A percentile compares a stretch with the other conserved stretches of the same genome.
Evolutionary conservation across 2,329 filamentous ascomycete species (phyloP).

Genomic region (Tolypocladium paradoxum): DNA sequence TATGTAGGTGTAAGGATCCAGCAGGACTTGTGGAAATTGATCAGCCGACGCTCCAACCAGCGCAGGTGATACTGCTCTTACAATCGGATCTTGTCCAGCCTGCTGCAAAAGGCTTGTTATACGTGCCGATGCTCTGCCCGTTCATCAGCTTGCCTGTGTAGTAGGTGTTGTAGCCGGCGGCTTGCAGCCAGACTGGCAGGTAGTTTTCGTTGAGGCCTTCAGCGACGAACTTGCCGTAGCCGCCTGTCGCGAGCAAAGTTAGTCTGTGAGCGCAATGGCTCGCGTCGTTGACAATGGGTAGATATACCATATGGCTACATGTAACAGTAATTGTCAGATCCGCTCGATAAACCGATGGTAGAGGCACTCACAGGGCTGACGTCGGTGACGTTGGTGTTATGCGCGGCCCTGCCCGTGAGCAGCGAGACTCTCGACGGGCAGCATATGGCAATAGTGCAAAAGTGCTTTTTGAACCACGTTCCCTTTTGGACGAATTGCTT

Average conservation of each 20-base stretch:
- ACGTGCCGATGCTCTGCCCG: constrained; percentile 48
- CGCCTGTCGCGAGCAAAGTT: constrained; percentile 13
- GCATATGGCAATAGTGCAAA: constrained; percentile 55
- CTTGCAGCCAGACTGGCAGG: constrained; percentile 60
- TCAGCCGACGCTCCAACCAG: neutral
- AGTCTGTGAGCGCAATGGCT: neutral
- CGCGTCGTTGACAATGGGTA: too few relatives aligned
- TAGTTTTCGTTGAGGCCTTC: constrained; percentile 58
- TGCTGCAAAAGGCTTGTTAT: constrained; percentile 42
- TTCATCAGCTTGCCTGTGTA: constrained; percentile 69
- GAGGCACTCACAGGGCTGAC: constrained; percentile 30
- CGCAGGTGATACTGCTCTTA: neutral
- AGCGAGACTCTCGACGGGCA: constrained; percentile 57
- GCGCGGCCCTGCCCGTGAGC: constrained; percentile 54
- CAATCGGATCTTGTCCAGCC: constrained; percentile 45
- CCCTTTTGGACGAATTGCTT: constrained; percentile 47
- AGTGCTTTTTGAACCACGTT: constrained; percentile 50
- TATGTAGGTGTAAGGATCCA: constrained; percentile 26
- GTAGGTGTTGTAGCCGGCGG: constrained; percentile 58
- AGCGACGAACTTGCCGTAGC: constrained; percentile 54
- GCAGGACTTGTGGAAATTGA: constrained; percentile 14
- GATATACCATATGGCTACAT: constrained; percentile 33
- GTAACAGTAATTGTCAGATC: neutral
- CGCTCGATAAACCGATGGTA: neutral
- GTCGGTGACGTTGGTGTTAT: constrained; percentile 61